Base-by-base conservation (phyloP, 2,329 filamentous ascomycete species). In the Leptographium radiaticola region DNA sequence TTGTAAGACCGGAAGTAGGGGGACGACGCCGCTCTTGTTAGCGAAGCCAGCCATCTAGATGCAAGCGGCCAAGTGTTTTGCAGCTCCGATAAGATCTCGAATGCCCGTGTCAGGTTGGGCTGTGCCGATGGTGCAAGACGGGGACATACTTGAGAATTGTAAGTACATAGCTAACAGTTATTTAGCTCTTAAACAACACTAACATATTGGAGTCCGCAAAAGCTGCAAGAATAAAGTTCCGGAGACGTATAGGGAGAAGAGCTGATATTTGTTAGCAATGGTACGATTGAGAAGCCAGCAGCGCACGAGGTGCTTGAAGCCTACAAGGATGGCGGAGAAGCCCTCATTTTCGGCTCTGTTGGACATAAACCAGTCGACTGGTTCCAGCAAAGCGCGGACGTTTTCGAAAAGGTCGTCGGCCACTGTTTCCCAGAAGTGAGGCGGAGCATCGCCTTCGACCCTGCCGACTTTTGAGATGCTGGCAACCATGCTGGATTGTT, bases 31-130 rank as follows among this genome's bases (percentile, higher is more conserved):
- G 53, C 48, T n/a, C 30, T 51, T n/a, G 53, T 51, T 25, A 49
- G 34, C 13, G 47, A 49, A 15, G 45, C 44, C 13, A 55, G 48
- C 53, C 53, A 55, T 15, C 45, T 36, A 2, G 53, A 55, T 16
- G 53, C 53, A 33, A 55, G 40, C 4, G 53, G 53, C 53, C 53
- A 55, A 2, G 53, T 55, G 39, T 30, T 45, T 43, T 55, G 53
- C 18, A 55, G 36, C 16, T 52, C 50, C 5, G 53, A 20, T 4
- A 55, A 39, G 20, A 55, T 49, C 15, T 52, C 39, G 15, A 55
- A 33, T 4, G 49, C 43, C 18, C 49, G 53, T 1, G 38, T 18
- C 18, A 55, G 36, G 49, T 46, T 52, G 6, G 38, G 12, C 6
- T 18, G 31, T 1, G 53, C 49, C 2, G 36, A 18, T 3, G 45